Base-by-base conservation (phyloP, 2,329 filamentous ascomycete genomes). In the Alternaria hordeiaustralica region DNA sequence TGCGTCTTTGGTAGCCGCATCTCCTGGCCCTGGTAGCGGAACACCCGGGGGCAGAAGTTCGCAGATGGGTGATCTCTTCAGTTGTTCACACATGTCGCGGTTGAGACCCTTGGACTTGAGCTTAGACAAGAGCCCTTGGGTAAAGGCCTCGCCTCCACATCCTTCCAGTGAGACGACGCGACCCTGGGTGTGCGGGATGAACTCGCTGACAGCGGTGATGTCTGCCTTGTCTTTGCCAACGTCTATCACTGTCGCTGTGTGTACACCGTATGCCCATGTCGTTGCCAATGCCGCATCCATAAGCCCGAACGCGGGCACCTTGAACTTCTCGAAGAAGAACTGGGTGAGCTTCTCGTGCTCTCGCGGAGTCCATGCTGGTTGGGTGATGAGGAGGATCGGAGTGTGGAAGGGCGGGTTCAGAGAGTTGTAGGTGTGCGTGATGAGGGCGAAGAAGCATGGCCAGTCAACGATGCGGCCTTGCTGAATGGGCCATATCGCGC, bases 261-360 rank as follows among this genome's bases (percentile, higher is more conserved):
- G 86, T 28, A 94, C 87, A 11, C 93, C 94, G 75, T 96, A 98
- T 60, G 96, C 89, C 74, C 89, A 90, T 61, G 84, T 90, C 1
- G 93, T 92, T 25, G 96, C 94, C 50, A 96, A 83, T 4, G 93
- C 94, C 71, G 93, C 91, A 80, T 98, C 92, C 83, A 99, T 91
- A 66, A 98, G 86, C 72, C 92, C 94, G 55, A 99, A 91, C 0
- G 93, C 94, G 0, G 96, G 96, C 0, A 93, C 96, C 83, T 95
- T 96, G 77, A 97, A 97, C 82, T 96, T 96, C 81, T 99, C 96
- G 75, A 99, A 99, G 68, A 98, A 89, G 84, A 97, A 99, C 67
- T 96, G 93, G 13, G 94, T 92, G 69, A 99, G 90, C 43, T 87
- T 88, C 81, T 98, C 95, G 77, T 91, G 91, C 79, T 97, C 94